Base-by-base conservation (phyloP, 2,329 filamentous ascomycete species). In the Phialophora verrucosa region DNA sequence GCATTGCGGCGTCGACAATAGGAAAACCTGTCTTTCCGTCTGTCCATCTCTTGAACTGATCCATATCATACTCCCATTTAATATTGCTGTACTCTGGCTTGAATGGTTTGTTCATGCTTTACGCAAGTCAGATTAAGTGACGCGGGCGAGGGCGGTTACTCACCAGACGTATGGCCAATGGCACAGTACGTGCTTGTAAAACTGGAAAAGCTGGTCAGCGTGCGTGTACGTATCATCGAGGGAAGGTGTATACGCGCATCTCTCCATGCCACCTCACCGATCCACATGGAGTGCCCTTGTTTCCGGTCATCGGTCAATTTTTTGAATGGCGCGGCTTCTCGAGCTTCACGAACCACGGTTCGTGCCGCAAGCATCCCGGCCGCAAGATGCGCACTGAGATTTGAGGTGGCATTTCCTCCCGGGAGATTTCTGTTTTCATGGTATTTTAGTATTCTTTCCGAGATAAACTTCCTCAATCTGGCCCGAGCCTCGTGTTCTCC, bases 41-140 rank as follows among this genome's bases (percentile, higher is more conserved):
- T 47, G 84, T 87, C 92, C 93, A 97, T 2, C 88, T 87, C 1
- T 83, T 72, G 78, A 97, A 95, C 23, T 88, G 83, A 1, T 85
- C 82, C 10, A 81, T 73, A 73, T 93, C 82, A 76, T 93, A 92
- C 59, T 92, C 91, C 93, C 93, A 97, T 58, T 85, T 79, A 56
- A 97, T 89, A 72, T 93, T 89, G 53, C 90, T 88, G 78, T 92
- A 95, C 73, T 93, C 91, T 42, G 90, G 90, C 74, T 97, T 96
- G 83, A 90, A 91, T 1, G 88, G 88, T 71, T 91, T 90, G 77
- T 87, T 87, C 89, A 91, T 91, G 75, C 87, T 80, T 29, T 51
- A 1, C 3, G 32, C 14, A n/a, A 62, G 27, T 23, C 62, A 62
- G 64, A 35, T 23, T 10, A 25, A 2, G 27, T 12, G 8, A 17